Conservation (phyloP, 2,329 filamentous ascomycete genomes). For the Eutypella sp. region DNA sequence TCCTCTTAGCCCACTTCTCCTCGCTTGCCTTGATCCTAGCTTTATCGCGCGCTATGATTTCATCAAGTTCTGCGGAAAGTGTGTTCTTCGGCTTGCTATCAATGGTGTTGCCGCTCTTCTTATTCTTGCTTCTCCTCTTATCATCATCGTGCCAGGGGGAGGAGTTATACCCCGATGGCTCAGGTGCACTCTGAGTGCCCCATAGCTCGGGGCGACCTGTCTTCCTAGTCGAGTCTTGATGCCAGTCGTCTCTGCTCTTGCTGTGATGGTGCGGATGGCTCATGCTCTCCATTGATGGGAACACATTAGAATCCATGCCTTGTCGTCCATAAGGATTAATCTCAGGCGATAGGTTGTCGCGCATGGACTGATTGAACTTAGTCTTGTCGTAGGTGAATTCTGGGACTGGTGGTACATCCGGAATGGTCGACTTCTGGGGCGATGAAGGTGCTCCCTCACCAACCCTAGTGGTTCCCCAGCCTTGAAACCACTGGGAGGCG, state of each 20-base stretch:
- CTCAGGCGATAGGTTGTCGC: neutral
- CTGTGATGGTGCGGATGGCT: neutral
- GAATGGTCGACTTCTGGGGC: neutral
- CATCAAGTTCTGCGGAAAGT: slow-evolving; percentile 3
- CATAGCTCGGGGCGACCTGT: neutral
- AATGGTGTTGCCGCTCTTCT: neutral
- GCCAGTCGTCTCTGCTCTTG: no score
- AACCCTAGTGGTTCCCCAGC: slow-evolving; percentile 11
- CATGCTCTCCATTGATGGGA: neutral
- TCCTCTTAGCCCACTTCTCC: slow-evolving; percentile 13
- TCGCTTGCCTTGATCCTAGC: slow-evolving; percentile 10
- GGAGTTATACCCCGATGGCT: neutral
- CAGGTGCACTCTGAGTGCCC: slow-evolving; percentile 3
- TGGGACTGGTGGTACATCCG: neutral
- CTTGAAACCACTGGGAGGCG: slow-evolving; percentile 16
- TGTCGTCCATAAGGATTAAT: no score
- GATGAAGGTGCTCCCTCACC: no score
- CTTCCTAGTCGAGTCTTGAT: no score
- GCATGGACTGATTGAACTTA: neutral
- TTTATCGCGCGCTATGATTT: slow-evolving; percentile 8
- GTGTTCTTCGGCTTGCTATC: neutral
- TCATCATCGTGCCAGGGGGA: neutral
- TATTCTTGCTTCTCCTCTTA: neutral
- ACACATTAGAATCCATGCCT: neutral
- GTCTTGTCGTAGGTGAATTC: neutral